Conservation (phyloP, 768 basidiomycete species). For the Botryobasidium botryosum region DNA sequence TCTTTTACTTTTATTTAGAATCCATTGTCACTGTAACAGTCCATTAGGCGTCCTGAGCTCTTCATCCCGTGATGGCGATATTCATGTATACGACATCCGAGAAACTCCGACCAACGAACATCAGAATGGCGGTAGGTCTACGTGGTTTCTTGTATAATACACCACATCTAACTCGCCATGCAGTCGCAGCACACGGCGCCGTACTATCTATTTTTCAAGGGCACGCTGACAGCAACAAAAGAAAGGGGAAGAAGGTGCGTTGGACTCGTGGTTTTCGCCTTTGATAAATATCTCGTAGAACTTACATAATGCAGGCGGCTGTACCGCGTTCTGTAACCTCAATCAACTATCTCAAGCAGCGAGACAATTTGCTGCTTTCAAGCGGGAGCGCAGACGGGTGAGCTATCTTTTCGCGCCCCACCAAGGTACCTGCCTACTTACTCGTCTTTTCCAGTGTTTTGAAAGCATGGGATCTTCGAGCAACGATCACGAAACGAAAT, state of each 20-base stretch:
- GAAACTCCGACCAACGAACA: not conserved
- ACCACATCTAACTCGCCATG: not conserved
- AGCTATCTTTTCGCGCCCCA: not conserved
- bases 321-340: not conserved
- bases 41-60: conserved; percentile 4
- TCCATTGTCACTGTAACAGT: not conserved
- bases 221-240: conserved; percentile 1
- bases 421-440: not conserved
- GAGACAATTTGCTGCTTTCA: not conserved
- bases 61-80: conserved; percentile 6
- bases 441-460: not conserved
- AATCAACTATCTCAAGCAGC: not conserved
- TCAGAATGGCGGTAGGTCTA: not conserved
- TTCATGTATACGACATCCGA: conserved; percentile 9
- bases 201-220: conserved; percentile 4
- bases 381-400: conserved; percentile 2
- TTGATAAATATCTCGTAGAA: not conserved
- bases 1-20: not conserved
- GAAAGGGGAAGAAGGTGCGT: not conserved
- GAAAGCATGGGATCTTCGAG: not conserved
- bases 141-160: not conserved
- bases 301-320: not conserved
- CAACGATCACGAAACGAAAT: not conserved
- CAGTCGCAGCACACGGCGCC: not conserved
- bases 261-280: too few species aligned